Base-by-base conservation (phyloP, 2,329 filamentous ascomycete genomes). In the Escovopsis sp. region DNA sequence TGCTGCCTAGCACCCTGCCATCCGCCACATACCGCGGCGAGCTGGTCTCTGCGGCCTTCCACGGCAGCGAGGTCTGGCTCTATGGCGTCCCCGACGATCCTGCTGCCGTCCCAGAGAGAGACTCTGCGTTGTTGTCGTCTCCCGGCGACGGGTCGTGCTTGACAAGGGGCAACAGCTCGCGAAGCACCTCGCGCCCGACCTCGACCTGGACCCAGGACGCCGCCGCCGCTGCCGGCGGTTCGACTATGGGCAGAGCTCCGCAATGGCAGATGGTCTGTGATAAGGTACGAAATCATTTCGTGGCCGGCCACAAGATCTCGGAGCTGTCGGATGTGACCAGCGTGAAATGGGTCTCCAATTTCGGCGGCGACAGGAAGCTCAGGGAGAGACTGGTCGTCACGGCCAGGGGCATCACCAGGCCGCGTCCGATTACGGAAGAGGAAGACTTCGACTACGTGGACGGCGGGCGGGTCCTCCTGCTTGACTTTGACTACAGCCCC, bases 11-110 rank as follows among this genome's bases (percentile, higher is more conserved):
- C 38, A 82, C 79, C 8, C 53, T 82, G 21, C 80, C 83, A 10
- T 67, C 79, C 3, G 70, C 78, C 2, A 80, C 73, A n/a, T 68
- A 68, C 37, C 63, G 68, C 38, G 81, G 81, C 13, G 78, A 85
- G 34, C 62, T 88, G 18, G 75, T 84, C 16, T 76, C 79, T 14
- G 70, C 81, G 10, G 81, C 79, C 1, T 87, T 87, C 44, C 66
- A 79, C 39, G 74, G 72, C 12, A 76, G 70, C 37, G 74, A 83
- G 17, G 60, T 90, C 5, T 88, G 81, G 79, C 55, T 88, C 3
- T 88, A 88, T 52, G 82, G 82, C 18, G 61, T 88, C 19, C 82
- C 83, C 1, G 74, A 79, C 47, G 74, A 81, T 45, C 58, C 86
- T 15, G 79, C 82, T 49, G 68, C 75, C 16, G 56, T 70, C 15